phyloP scores from a whole-genome alignment of 2,329 filamentous ascomycete genomes.

The Fonsecaea nubica region DNA sequence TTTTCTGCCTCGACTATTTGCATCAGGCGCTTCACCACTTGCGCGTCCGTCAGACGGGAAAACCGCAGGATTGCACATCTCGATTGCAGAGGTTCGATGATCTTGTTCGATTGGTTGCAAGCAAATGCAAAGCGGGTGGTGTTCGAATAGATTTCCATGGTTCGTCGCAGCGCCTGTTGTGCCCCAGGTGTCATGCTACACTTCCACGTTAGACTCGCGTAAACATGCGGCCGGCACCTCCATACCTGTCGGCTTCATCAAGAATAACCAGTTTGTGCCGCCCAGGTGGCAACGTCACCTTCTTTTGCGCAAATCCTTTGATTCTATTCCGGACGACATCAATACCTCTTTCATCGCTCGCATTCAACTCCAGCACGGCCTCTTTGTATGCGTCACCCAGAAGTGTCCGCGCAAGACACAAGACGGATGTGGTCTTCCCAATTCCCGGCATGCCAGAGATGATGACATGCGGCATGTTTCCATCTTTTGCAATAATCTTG shows the following conservation, averaged over 20 bases:
- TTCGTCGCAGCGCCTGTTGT: constrained; percentile 90
- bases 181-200: constrained; percentile 88
- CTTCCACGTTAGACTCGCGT: constrained; percentile 22
- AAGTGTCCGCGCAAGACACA: constrained; percentile 90
- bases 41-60: constrained; percentile 86
- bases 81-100: constrained; percentile 98
- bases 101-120: constrained; percentile 98
- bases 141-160: constrained; percentile 98
- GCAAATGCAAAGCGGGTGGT: constrained; percentile 97
- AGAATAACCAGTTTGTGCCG: constrained; percentile 96
- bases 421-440: constrained; percentile 94
- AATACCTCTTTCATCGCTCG: constrained; percentile 94
- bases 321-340: constrained; percentile 97
- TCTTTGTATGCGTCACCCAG: constrained; percentile 95
- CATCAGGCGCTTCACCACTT: constrained; percentile 86
- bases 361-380: constrained; percentile 94
- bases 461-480: constrained; percentile 99
- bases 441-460: constrained; percentile 99
- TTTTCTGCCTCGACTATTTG: constrained; percentile 94
- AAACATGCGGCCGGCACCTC: constrained; percentile 16
- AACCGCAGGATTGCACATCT: constrained; percentile 96
- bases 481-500: constrained; percentile 97
- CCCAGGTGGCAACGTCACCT: constrained; percentile 89
- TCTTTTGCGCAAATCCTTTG: constrained; percentile 98
- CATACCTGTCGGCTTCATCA: constrained; percentile 86